Evolutionary conservation across 1,284 basidiomycete species (phyloP), one percentile per base, ranked within the genome.

Genomic region (Taiwanofungus camphoratus): DNA sequence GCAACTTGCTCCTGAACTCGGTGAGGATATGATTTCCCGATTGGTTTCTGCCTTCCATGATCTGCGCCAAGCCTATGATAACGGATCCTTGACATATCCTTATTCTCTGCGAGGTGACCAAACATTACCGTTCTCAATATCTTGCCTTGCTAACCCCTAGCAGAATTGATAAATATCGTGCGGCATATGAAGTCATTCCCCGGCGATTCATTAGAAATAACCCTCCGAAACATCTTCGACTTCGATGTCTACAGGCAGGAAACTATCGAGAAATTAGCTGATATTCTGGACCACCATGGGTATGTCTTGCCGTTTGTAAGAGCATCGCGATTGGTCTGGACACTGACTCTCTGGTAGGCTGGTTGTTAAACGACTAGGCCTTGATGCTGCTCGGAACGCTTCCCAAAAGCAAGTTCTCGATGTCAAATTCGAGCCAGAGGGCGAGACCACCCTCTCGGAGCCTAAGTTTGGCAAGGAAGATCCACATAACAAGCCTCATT

Each of bases 211-310:
- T 61, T 82, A 5, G 78, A 74, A 26, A 66, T 69, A 26, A 71
- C 73, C 3, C 59, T 83, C 9, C 67, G 80, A 12, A 83, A 82
- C 49, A 67, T 82, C 6, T 83, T 83, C 51, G 80, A 83, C 54
- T 83, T 82, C 48, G 80, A 83, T 52, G 69, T 82, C 6, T 79
- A 79, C 55, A 76, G 73, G 51, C 75, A 74, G 0, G 79, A 81
- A 46, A 78, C 76, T 4, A 77, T 79, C 30, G 76, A 80, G 35
- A 76, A 74, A 52, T 62, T 83, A 13, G 68, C 66, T 1, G 68
- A 74, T 19, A 77, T 82, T 18, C 58, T 83, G 19, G 64, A 74
- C 35, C 72, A 72, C 44, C 77, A 82, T 52, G 79, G 79, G 79
- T 80, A 24, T 8, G 36, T 12, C 22, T 40, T 30, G 16, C 19